Evolutionary conservation across 805 yeast genomes (phyloP), one percentile per base, ranked within the genome.

Genomic region (Candida gorgasii): DNA sequence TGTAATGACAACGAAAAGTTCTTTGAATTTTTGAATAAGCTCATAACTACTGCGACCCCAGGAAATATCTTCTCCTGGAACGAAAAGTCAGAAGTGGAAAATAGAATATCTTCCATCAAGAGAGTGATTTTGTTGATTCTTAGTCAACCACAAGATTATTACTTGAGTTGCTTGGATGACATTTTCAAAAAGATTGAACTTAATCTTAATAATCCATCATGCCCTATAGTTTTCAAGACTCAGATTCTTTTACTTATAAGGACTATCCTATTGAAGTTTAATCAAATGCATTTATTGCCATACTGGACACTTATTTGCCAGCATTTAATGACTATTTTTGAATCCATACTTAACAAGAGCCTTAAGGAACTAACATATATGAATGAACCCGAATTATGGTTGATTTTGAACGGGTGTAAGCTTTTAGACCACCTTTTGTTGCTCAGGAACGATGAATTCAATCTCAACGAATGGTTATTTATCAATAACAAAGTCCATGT

Each of bases 401-500:
- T 77, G 11, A 51, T 80, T 2, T 64, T 84, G 24, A 76, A 78
- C 43, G 86, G 84, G 0, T 83, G 89, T 54, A 92, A 90, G 59
- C 65, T 93, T 12, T 66, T 93, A 36, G 99, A 92, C 57, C 73
- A 86, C 22, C 59, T 89, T 16, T 59, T 92, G 15, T 69, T 84
- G 1, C 51, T 89, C 43, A 79, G 81, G 27, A 73, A 75, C 31
- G 97, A 90, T 57, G 96, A 89, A 44, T 74, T 92, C 69, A 83
- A 82, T 62, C 56, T 79, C 61, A 57, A 78, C 47, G 93, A 89
- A 54, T 92, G 98, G 98, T 67, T 93, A 1, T 93, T 89, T 56
- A 77, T 92, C 8, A 73, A 82, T 19, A 88, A 85, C 52, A 80
- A 78, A 13, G 72, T 80, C 13, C 83, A 80, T 45, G 80, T 84